Evolutionary conservation across 2,329 filamentous ascomycete genomes (phyloP), one percentile per base, ranked within the genome.

Genomic region (Clonostachys chloroleuca): DNA sequence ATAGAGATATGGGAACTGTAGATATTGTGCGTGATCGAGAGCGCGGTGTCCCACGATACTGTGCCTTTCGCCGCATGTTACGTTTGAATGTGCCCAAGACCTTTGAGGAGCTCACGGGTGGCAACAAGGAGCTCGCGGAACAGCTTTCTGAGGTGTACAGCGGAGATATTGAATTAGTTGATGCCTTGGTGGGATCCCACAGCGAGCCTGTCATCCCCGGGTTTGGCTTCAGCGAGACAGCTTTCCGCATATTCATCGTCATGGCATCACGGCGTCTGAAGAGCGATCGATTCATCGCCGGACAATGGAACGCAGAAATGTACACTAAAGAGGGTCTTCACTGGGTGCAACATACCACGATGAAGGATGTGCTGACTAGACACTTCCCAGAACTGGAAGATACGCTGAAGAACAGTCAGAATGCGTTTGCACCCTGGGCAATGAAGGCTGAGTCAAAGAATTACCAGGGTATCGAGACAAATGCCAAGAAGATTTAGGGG

Each of bases 181-280:
- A 74, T 47, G 52, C 65, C 2, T 56, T 74, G 1, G 62, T 74
- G 2, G 72, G 70, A 0, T 68, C 60, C 33, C 65, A 67, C 34
- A 60, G 63, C 41, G 72, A 75, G 53, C 68, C 68, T 1, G 47
- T 74, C 6, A 67, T 68, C 5, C 56, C 65, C 34, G 72, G 71
- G 1, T 75, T 74, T 44, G 72, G 70, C 0, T 74, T 75, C 54
- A 69, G 65, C 50, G 72, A 75, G 45, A 75, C 71, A 3, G 70
- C 71, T 3, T 74, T 75, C 51, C 55, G 70, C 1, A 58, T 74
- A 2, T 73, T 73, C 48, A 70, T 74, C 36, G 50, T 73, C 2
- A 73, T 73, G 69, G 70, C 70, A 2, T 65, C 60, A 39, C 51
- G 70, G 12, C 52, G 66, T 18, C 49, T 72, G 16, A 73, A 72